Evolutionary conservation across 352 stramenopile genomes (phyloP).

Genomic region (Lagenidium sp.): DNA sequence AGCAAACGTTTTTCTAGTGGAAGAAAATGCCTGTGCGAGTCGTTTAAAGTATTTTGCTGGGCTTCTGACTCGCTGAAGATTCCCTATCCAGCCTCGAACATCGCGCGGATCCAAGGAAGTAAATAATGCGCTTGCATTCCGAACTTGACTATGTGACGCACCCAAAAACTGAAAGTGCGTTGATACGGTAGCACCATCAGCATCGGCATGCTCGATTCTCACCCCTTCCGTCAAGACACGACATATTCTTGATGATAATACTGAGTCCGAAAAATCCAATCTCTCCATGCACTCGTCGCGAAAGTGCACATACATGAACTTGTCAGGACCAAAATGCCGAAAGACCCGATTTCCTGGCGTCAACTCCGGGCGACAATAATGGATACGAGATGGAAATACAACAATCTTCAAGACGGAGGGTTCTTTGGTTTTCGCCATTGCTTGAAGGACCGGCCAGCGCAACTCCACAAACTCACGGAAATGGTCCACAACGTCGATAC

Average conservation of each 20-base stretch:
- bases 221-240: slow-evolving; percentile 13
- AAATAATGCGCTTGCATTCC: slow-evolving; percentile 65
- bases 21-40: slow-evolving; percentile 65
- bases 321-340: slow-evolving; percentile 45
- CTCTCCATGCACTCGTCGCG: slow-evolving; percentile 71
- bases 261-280: slow-evolving; percentile 37
- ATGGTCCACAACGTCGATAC: too few species aligned
- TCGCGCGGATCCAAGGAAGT: slow-evolving; percentile 39
- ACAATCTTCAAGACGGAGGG: too few species aligned
- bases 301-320: slow-evolving; percentile 84
- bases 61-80: slow-evolving; percentile 38
- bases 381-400: slow-evolving; percentile 54
- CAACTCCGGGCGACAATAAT: slow-evolving; percentile 41
- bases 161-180: slow-evolving; percentile 52
- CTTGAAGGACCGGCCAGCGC: too few species aligned
- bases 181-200: slow-evolving; percentile 6
- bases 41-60: slow-evolving; percentile 73
- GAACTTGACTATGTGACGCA: slow-evolving; percentile 64
- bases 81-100: slow-evolving; percentile 50
- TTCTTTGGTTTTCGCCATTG: too few species aligned
- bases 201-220: slow-evolving; percentile 18
- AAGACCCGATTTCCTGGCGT: slow-evolving; percentile 63
- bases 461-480: too few species aligned
- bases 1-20: slow-evolving; percentile 38
- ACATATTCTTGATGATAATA: slow-evolving; percentile 27